Evolutionary conservation across 2,329 filamentous ascomycete species (phyloP).

Genomic region (Pyrenophora teres): DNA sequence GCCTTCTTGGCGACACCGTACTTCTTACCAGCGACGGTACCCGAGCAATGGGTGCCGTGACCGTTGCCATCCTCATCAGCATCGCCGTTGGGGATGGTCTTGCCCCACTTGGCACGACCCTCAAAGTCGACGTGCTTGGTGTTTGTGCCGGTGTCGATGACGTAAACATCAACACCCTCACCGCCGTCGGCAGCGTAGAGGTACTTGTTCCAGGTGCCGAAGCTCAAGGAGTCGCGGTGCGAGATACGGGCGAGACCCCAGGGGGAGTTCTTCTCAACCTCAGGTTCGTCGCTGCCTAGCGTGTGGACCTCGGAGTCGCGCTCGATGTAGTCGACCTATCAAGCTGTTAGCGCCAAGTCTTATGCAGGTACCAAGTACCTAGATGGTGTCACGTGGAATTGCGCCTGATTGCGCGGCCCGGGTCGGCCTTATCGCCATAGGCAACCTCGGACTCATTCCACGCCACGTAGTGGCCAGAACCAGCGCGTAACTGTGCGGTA

Average conservation of each 20-base stretch:
- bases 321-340: slow-evolving; percentile 94
- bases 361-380: slow-evolving; percentile 15
- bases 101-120: slow-evolving; percentile 93
- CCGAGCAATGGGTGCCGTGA: slow-evolving; percentile 98
- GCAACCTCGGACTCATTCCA: slow-evolving; percentile 13
- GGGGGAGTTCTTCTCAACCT: slow-evolving; percentile 89
- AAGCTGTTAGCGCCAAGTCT: slow-evolving; percentile 32
- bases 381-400: slow-evolving; percentile 31
- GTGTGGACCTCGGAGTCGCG: slow-evolving; percentile 91
- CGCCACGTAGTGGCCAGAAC: neutral
- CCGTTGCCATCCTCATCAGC: slow-evolving; percentile 93
- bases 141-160: slow-evolving; percentile 98
- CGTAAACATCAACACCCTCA: slow-evolving; percentile 97
- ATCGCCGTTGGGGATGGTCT: slow-evolving; percentile 87
- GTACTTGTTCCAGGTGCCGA: slow-evolving; percentile 98
- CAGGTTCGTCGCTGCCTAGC: slow-evolving; percentile 58
- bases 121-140: slow-evolving; percentile 94
- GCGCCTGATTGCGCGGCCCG: slow-evolving; percentile 34
- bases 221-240: slow-evolving; percentile 83
- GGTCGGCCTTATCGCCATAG: slow-evolving; percentile 38
- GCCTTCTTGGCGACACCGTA: slow-evolving; percentile 99
- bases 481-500: no score
- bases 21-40: slow-evolving; percentile 96
- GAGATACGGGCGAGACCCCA: slow-evolving; percentile 99
- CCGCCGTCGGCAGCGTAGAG: slow-evolving; percentile 86